These are phyloP conservation scores for Scedosporium apiospermum DNA, from an alignment of 2,329 filamentous ascomycete genomes.

Conservation along the genomic window DNA sequence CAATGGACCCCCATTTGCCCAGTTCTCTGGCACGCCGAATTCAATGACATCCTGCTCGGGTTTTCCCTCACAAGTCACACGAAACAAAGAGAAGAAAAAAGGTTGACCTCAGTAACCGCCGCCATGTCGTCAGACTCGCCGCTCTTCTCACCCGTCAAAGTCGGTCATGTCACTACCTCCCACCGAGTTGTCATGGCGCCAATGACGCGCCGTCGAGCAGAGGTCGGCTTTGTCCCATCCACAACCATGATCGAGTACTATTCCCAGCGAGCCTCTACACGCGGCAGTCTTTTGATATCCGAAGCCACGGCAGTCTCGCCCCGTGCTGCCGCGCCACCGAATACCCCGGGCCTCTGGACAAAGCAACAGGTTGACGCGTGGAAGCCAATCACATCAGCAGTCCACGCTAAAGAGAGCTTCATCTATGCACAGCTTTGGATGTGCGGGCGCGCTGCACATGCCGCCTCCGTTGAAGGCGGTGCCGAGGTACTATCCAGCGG, in stretches of 20 bases:
- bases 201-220: conserved; percentile 43
- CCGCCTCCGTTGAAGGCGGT: conserved; percentile 11
- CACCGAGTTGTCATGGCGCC: conserved; percentile 46
- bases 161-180: conserved; percentile 28
- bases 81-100: too few species aligned
- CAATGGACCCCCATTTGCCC: too few species aligned
- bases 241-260: conserved; percentile 29
- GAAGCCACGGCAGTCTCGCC: conserved; percentile 34
- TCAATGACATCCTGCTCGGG: too few species aligned
- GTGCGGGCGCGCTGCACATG: conserved; percentile 44
- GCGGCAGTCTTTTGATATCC: conserved; percentile 32
- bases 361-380: conserved; percentile 48
- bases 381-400: conserved; percentile 49
- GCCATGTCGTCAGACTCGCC: neutral
- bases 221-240: conserved; percentile 22
- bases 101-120: too few species aligned
- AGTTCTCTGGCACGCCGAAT: too few species aligned
- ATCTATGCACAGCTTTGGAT: conserved; percentile 60
- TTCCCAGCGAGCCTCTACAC: conserved; percentile 28
- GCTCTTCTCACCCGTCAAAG: conserved; percentile 32
- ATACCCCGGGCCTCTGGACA: conserved; percentile 49
- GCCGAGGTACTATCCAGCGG: conserved; percentile 14
- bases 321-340: conserved; percentile 21
- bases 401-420: conserved; percentile 51
- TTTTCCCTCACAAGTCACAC: too few species aligned